Evolutionary conservation across 495 filamentous ascomycete genomes (phyloP).

Genomic region (Thermothielavioides terrestris): DNA sequence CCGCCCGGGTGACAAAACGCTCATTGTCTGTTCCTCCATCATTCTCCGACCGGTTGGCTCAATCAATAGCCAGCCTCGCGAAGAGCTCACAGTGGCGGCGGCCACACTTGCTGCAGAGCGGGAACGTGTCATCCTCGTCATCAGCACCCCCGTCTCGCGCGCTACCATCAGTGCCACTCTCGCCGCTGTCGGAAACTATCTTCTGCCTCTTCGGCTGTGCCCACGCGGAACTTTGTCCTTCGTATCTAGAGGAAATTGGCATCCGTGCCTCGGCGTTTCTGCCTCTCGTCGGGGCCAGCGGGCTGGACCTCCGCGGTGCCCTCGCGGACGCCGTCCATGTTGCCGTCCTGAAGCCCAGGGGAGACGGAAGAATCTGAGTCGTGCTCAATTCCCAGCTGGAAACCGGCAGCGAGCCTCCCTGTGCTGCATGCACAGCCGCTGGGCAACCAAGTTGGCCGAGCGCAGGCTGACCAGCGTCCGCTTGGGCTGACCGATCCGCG

Average conservation of each 20-base stretch:
- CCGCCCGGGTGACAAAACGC: too few species aligned
- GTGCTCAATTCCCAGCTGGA: conserved; percentile 3
- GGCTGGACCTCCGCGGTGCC: background rate
- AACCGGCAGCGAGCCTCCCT: conserved; percentile 12
- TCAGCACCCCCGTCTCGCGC: background rate
- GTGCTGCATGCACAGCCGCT: conserved; percentile 44
- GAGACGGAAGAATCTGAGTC: background rate
- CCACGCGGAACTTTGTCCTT: background rate
- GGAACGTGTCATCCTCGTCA: background rate
- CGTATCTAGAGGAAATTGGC: background rate
- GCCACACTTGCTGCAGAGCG: background rate
- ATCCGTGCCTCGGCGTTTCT: background rate
- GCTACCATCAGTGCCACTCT: background rate
- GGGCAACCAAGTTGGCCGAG: conserved; percentile 67
- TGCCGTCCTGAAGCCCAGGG: background rate
- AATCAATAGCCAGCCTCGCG: too few species aligned
- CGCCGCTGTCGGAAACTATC: background rate
- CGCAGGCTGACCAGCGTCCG: conserved; percentile 56
- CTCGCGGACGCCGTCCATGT: background rate
- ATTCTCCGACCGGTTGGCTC: too few species aligned
- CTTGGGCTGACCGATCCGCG: conserved; percentile 30
- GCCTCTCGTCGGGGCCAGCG: background rate
- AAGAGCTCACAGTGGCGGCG: background rate
- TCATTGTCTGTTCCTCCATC: too few species aligned
- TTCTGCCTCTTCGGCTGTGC: background rate